Evolutionary conservation across 768 basidiomycete species (phyloP), one percentile per base, ranked within the genome.

Genomic region (Xerocomellus chrysenteron): DNA sequence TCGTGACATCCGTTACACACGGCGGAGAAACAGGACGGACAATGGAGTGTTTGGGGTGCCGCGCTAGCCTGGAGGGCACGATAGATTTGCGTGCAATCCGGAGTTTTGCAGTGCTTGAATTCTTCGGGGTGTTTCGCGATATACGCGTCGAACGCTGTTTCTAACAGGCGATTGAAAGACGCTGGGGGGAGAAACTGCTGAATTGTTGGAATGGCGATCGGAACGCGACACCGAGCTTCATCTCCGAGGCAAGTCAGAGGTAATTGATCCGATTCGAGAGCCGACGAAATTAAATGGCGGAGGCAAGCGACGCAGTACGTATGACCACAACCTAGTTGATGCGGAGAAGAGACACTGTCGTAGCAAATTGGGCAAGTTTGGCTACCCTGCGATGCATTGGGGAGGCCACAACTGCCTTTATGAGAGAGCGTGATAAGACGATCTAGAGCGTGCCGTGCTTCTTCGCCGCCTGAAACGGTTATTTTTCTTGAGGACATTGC

Each of bases 31-130:
- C 90, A 92, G 0, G 83, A 82, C 1, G 87, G 87, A 54, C 90
- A 92, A 49, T 83, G 83, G 4, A 88, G 66, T 0, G 52, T 32
- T 6, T 50, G 45, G n/a, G 64, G 32, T 1, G 76, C 66, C 7
- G 75, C 73, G 7, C 80, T 80, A 24, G 62, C 63, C 5, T 74
- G 69, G 0, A 75, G 78, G 4, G 76, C 66, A 16, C 87, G 84
- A 68, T 92, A 92, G 4, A 90, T 76, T 66, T 90, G 86, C 0
- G 75, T 75, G 57, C 90, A 93, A 65, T 92, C 88, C 0, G 91
- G 86, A 0, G 89, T 86, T 1, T 88, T 90, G 69, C 90, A 93
- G 63, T 82, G 87, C 57, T 81, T 79, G 63, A 86, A 85, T 52
- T 89, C 84, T 14, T 75, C 71, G 0, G 86, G 78, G 42, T 79